These are phyloP conservation scores for Coemansia sp. DNA, from an alignment of 192 early-diverging fungal species.

Conservation along the genomic window DNA sequence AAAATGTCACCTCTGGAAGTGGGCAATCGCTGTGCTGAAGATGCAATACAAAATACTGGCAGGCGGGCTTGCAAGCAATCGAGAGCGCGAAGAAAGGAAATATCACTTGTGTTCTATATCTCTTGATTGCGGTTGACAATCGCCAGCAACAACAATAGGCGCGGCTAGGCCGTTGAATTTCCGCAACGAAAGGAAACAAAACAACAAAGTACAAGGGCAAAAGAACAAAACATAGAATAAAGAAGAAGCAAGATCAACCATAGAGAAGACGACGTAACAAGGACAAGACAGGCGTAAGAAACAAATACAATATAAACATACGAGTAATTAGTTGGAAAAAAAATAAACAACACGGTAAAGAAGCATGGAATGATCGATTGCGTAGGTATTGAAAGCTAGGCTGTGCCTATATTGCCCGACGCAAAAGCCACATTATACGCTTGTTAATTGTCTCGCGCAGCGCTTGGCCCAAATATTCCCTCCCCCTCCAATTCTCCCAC, in stretches of 20 bases:
- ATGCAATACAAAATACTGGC: not conserved
- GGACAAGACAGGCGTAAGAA: not conserved
- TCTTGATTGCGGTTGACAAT: not conserved
- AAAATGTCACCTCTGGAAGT: not conserved
- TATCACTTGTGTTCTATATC: not conserved
- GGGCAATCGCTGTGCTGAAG: not conserved
- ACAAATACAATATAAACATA: conserved; percentile 4
- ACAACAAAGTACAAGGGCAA: not conserved
- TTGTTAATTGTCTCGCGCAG: too few species aligned
- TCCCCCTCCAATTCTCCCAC: too few species aligned
- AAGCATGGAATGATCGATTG: conserved; percentile 5
- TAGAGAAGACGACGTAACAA: not conserved
- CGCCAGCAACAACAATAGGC: not conserved
- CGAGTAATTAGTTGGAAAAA: not conserved
- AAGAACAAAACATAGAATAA: conserved; percentile 4
- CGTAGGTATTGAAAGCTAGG: not conserved
- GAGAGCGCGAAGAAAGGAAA: not conserved
- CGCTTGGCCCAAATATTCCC: too few species aligned
- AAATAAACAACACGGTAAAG: not conserved
- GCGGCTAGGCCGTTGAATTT: not conserved
- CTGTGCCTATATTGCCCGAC: not conserved
- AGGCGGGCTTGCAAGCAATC: not conserved
- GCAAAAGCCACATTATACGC: not conserved
- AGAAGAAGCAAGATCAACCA: not conserved
- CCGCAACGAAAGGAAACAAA: not conserved